Conservation (phyloP, 75 land plant species). For the Cryptomeria japonica region DNA sequence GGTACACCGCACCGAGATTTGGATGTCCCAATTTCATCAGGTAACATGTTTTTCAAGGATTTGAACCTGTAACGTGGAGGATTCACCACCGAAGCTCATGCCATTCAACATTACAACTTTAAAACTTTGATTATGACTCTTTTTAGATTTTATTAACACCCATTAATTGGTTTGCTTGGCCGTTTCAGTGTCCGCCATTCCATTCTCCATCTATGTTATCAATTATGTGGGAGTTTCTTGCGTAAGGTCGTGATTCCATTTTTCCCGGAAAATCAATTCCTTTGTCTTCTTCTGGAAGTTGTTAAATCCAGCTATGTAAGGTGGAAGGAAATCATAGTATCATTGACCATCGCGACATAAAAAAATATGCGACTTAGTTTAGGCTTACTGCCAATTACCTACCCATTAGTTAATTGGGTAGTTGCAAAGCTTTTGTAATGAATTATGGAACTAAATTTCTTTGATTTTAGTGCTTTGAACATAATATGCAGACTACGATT, state of each 20-base stretch:
- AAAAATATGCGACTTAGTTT: not conserved
- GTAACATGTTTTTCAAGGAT: not conserved
- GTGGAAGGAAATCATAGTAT: not conserved
- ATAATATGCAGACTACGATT: no score
- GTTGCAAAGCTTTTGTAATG: not conserved
- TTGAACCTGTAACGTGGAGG: not conserved
- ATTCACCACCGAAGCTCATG: not conserved
- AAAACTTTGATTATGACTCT: not conserved
- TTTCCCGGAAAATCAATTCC: not conserved
- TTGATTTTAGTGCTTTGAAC: not conserved
- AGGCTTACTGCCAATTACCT: not conserved
- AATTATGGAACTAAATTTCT: not conserved
- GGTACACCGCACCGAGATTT: not conserved
- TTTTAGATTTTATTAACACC: not conserved
- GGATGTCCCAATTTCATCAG: not conserved
- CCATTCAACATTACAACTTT: not conserved
- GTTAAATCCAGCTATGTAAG: not conserved
- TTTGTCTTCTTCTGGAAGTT: not conserved
- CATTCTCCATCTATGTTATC: not conserved
- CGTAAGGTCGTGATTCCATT: not conserved
- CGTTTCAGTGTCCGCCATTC: not conserved
- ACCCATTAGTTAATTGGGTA: not conserved
- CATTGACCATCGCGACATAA: not conserved
- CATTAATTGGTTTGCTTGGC: not conserved
- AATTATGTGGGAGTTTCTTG: not conserved